Conservation (phyloP, 2,329 filamentous ascomycete species). For the Ophiocordyceps sinensis region DNA sequence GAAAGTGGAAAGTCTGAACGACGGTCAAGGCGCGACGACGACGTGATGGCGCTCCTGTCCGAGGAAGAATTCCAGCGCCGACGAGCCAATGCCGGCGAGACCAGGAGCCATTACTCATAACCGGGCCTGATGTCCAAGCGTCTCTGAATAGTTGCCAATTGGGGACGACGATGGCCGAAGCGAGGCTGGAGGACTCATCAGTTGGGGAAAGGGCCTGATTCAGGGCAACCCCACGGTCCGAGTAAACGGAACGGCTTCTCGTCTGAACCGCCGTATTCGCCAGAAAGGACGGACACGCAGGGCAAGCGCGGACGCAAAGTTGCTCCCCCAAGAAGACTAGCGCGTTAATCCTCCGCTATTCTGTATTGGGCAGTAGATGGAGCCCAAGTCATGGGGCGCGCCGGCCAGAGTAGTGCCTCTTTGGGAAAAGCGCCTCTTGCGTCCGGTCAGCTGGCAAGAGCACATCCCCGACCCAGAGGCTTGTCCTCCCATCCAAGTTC, state of each 20-base stretch:
- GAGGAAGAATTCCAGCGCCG: no score
- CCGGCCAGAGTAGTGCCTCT: not conserved
- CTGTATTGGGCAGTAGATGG: not conserved
- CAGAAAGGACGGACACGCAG: not conserved
- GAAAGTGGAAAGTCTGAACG: no score
- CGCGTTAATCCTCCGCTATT: not conserved
- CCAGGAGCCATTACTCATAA: no score
- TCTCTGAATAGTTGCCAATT: no score
- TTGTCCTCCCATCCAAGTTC: not conserved
- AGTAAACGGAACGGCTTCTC: not conserved
- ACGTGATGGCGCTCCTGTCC: no score
- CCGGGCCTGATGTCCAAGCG: no score
- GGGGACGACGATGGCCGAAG: no score
- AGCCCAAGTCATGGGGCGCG: not conserved
- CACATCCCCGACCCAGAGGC: constrained; percentile 2
- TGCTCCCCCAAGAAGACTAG: not conserved
- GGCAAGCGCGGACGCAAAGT: not conserved
- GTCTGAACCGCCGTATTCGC: not conserved
- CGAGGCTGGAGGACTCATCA: no score
- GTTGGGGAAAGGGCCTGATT: no score
- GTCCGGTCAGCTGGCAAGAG: constrained; percentile 1
- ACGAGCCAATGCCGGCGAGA: no score
- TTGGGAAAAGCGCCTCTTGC: not conserved
- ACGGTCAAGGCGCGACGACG: no score
- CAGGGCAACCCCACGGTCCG: not conserved